phyloP scores from a whole-genome alignment of 2,329 filamentous ascomycete genomes.

The Pseudocercospora vitis region DNA sequence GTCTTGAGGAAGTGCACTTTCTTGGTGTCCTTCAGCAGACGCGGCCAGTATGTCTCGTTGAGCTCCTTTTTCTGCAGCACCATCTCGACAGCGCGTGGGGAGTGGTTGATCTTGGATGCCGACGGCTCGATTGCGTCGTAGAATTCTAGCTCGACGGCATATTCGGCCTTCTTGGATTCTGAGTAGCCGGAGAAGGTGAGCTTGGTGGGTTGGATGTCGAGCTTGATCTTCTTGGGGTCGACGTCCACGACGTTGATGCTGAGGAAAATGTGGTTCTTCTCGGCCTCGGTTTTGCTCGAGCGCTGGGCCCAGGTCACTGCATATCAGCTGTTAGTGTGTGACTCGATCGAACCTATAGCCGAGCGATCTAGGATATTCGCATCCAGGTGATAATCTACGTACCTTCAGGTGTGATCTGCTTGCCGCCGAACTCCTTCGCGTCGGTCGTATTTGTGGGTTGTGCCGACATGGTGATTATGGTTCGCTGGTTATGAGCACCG shows the following conservation, averaged over 20 bases:
- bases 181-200: conserved; percentile 83
- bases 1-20: conserved; percentile 97
- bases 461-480: conserved; percentile 29
- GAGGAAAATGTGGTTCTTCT: conserved; percentile 93
- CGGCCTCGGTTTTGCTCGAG: conserved; percentile 73
- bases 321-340: conserved; percentile 27
- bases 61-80: conserved; percentile 97
- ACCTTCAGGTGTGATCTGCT: conserved; percentile 42
- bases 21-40: conserved; percentile 84
- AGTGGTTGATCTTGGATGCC: conserved; percentile 85
- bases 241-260: conserved; percentile 89
- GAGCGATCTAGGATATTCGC: no score
- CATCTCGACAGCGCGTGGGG: conserved; percentile 80
- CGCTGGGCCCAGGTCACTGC: conserved; percentile 97
- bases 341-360: neutral
- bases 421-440: conserved; percentile 35
- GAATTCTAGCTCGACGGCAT: conserved; percentile 82
- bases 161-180: conserved; percentile 79
- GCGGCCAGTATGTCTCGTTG: conserved; percentile 88
- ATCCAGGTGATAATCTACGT: no score
- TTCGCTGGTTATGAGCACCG: conserved; percentile 18
- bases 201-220: conserved; percentile 75
- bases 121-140: conserved; percentile 85
- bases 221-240: conserved; percentile 69
- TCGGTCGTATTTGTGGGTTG: conserved; percentile 39